phyloP scores from a whole-genome alignment of 768 basidiomycete species.

The Boletus rufocinnamomeus region DNA sequence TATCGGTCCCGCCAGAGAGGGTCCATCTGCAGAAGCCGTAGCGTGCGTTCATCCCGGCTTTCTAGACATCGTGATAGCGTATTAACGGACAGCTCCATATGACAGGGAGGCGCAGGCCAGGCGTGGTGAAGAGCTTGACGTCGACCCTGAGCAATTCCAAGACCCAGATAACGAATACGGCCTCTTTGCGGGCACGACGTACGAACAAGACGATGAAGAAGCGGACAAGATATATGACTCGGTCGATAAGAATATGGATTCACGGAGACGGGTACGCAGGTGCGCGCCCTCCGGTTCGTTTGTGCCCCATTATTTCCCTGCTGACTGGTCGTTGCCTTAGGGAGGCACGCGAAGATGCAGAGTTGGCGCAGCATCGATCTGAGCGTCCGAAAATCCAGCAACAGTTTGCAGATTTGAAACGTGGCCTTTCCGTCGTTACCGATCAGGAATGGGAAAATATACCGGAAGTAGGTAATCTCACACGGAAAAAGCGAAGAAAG shows the following conservation, averaged over 20 bases:
- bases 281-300: constrained; percentile 54
- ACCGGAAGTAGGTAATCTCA: constrained; percentile 95
- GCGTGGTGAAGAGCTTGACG: constrained; percentile 85
- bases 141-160: constrained; percentile 90
- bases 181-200: constrained; percentile 92
- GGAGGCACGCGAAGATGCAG: constrained; percentile 75
- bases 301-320: too few species aligned
- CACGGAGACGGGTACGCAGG: constrained; percentile 77
- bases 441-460: constrained; percentile 94
- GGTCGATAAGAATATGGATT: constrained; percentile 92
- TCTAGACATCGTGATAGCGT: background rate
- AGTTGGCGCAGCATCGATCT: constrained; percentile 73
- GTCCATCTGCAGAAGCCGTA: constrained; percentile 87
- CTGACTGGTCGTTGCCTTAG: too few species aligned
- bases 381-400: constrained; percentile 94
- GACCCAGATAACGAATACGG: constrained; percentile 98
- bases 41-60: constrained; percentile 56
- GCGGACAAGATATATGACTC: constrained; percentile 92
- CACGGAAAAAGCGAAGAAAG: constrained; percentile 83
- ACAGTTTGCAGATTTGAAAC: constrained; percentile 94
- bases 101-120: constrained; percentile 82
- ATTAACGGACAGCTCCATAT: background rate
- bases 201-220: constrained; percentile 97
- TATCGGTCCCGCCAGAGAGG: constrained; percentile 97
- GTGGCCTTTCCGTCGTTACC: constrained; percentile 81